Conservation (phyloP, 768 basidiomycete species). For the Suillus plorans region DNA sequence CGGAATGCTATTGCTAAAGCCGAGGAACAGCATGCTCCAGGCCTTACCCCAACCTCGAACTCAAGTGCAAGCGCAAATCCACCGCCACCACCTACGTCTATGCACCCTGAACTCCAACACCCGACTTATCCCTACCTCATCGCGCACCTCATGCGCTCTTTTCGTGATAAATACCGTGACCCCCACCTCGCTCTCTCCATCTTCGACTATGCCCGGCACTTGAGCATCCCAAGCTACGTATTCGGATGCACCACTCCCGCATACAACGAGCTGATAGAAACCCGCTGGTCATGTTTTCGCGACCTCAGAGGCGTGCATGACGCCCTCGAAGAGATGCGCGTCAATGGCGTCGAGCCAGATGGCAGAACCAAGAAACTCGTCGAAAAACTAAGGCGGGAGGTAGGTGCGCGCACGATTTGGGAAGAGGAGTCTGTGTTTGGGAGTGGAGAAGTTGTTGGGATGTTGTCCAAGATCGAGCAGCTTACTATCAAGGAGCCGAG, state of each 20-base stretch:
- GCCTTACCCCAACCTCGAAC: not conserved
- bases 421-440: slow-evolving; percentile 46
- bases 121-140: slow-evolving; percentile 74
- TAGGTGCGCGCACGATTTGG: slow-evolving; percentile 54
- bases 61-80: not conserved
- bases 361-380: slow-evolving; percentile 57
- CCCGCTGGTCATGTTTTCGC: slow-evolving; percentile 83
- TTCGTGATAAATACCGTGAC: slow-evolving; percentile 76
- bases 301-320: slow-evolving; percentile 75
- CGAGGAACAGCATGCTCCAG: slow-evolving; percentile 4
- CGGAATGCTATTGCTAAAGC: slow-evolving; percentile 35
- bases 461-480: slow-evolving; percentile 53
- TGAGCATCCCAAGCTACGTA: slow-evolving; percentile 80
- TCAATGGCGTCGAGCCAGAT: slow-evolving; percentile 74
- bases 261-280: slow-evolving; percentile 86
- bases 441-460: slow-evolving; percentile 49
- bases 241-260: slow-evolving; percentile 86
- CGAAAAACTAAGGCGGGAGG: slow-evolving; percentile 62
- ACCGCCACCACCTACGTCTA: not conserved
- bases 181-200: slow-evolving; percentile 81
- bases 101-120: slow-evolving; percentile 42
- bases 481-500: slow-evolving; percentile 29
- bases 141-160: slow-evolving; percentile 71
- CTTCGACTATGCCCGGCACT: slow-evolving; percentile 75
- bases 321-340: slow-evolving; percentile 77